Base-by-base conservation (phyloP, 768 basidiomycete species). In the Naganishia kalamii region DNA sequence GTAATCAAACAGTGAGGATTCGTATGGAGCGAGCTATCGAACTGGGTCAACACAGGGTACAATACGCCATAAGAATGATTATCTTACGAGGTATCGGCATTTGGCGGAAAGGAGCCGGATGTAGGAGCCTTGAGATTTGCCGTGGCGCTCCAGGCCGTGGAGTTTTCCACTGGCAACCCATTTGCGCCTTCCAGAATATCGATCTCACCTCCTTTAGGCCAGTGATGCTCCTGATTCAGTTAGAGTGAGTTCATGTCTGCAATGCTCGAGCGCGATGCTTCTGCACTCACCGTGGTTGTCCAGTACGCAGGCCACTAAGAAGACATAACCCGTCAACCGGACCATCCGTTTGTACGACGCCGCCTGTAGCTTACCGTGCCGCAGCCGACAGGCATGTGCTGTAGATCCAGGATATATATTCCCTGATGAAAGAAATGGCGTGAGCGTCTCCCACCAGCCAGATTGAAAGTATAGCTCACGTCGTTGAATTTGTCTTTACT, bases 171-270 rank as follows among this genome's bases (percentile, higher is more conserved):
- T 3, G 77, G 77, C 4, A 71, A 67, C 25, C 71, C 72, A 52
- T 77, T 77, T 52, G 74, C 72, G 11, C 76, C 76, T 65, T 77
- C 76, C 59, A 77, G 62, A 37, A 77, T 76, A 65, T 77, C 76
- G 54, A 77, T 76, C 52, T 77, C 76, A 21, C 75, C 75, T 6
- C 76, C 76, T 29, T 54, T 65, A 4, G 76, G 76, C 76, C 76
- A 77, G 7, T 70, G 69, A 33, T 70, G 54, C 27, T 57, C 54
- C 54, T 57, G 32, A 25, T 4, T 21, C 4, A 27, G 13, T 11
- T 5, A 13, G 15, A 30, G 32, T 49, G 27, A 49, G 27, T n/a
- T n/a, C n/a, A n/a, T n/a, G n/a, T n/a, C n/a, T n/a, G 4, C 27
- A 49, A 49, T n/a, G 3, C 15, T 2, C 11, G 3, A 10, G 15